phyloP scores from a whole-genome alignment of 139 green algal genomes.

The Coelastrella sp. region DNA sequence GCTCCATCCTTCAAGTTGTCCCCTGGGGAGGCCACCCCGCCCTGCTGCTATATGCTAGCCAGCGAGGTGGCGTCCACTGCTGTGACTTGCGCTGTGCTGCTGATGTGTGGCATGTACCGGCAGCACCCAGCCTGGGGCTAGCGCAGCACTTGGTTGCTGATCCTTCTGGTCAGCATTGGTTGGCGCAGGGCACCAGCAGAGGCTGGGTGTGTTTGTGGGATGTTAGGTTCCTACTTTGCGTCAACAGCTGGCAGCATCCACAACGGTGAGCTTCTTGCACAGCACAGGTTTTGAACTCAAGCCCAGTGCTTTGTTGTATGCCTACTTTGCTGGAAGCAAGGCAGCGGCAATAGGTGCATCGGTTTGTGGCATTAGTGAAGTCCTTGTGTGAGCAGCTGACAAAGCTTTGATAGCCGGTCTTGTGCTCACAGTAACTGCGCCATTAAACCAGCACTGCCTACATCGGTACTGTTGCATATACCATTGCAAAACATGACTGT shows the following conservation, averaged over 20 bases:
- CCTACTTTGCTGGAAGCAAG: no score
- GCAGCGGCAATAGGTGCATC: no score
- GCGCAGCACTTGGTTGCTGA: slow-evolving; percentile 70
- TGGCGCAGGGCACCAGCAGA: slow-evolving; percentile 44
- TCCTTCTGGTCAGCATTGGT: slow-evolving; percentile 46
- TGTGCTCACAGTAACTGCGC: no score
- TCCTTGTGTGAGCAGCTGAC: no score
- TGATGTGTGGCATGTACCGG: slow-evolving; percentile 76
- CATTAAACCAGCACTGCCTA: no score
- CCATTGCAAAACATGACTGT: no score
- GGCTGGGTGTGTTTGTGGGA: slow-evolving; percentile 76
- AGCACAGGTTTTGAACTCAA: no score
- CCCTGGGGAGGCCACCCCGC: slow-evolving; percentile 61
- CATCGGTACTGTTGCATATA: no score
- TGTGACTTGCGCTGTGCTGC: slow-evolving; percentile 79
- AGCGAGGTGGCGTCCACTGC: slow-evolving; percentile 79
- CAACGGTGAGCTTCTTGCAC: no score
- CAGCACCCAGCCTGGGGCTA: slow-evolving; percentile 56
- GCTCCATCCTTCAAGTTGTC: slow-evolving; percentile 72
- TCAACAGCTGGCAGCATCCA: slow-evolving; percentile 65
- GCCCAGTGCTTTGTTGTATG: no score
- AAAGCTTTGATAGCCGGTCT: no score
- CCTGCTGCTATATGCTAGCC: slow-evolving; percentile 77
- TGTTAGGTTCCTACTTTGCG: slow-evolving; percentile 79
- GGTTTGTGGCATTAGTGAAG: no score